Percentiles rank a stretch among this genome's conserved stretches.
Conservation (phyloP, 1,284 basidiomycete species). For the Cerioporus squamosus region DNA sequence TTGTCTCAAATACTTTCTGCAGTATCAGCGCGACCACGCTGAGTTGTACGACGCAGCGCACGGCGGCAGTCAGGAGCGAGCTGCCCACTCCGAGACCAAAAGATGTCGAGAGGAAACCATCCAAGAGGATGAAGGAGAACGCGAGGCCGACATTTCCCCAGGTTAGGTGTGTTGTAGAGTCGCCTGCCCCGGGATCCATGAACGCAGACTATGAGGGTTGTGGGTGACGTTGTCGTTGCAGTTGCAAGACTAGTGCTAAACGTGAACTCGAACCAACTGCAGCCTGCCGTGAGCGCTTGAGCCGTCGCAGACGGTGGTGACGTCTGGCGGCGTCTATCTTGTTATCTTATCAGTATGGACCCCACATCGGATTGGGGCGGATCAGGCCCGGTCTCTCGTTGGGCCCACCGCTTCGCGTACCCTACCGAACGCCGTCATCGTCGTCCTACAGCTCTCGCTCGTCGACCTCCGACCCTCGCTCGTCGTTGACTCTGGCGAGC, state of each 20-base stretch:
- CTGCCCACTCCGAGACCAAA: constrained; percentile 73
- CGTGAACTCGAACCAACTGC: background rate
- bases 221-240: background rate
- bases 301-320: constrained; percentile 2
- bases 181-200: constrained; percentile 25
- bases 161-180: constrained; percentile 42
- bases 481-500: too few species aligned
- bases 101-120: constrained; percentile 62
- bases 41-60: constrained; percentile 80
- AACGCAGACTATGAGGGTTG: background rate
- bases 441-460: constrained; percentile 2
- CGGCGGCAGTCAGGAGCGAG: constrained; percentile 69
- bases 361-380: constrained; percentile 1
- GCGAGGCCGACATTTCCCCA: constrained; percentile 79
- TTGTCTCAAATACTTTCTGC: constrained; percentile 74
- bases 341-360: constrained; percentile 4
- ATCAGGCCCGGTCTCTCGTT: background rate
- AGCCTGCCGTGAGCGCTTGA: background rate
- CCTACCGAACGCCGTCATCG: background rate
- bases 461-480: constrained; percentile 2
- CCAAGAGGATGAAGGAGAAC: constrained; percentile 72
- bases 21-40: constrained; percentile 72
- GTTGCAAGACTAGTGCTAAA: background rate
- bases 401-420: too few species aligned
- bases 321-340: constrained; percentile 12